phyloP scores from a whole-genome alignment of 1,284 basidiomycete species.

The Macrocystidia cucumis region DNA sequence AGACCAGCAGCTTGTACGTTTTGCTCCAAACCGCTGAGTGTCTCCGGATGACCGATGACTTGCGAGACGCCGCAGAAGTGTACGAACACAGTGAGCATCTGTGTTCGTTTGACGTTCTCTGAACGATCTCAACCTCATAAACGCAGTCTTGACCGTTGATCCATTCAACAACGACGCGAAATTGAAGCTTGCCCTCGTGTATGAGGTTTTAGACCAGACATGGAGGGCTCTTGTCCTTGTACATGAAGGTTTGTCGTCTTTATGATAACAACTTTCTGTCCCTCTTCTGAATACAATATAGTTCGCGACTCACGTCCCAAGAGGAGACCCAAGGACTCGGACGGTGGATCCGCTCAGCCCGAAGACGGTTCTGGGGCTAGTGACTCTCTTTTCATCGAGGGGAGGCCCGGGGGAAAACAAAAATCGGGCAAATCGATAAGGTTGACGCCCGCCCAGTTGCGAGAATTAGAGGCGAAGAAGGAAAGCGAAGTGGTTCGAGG shows the following conservation, averaged over 20 bases:
- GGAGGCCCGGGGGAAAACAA: no score
- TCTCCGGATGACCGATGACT: slow-evolving; percentile 64
- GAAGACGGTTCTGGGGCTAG: slow-evolving; percentile 17
- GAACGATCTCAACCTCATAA: not conserved
- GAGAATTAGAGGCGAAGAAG: slow-evolving; percentile 52
- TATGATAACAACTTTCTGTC: not conserved
- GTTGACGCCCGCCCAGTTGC: slow-evolving; percentile 45
- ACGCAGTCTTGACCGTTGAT: slow-evolving; percentile 64
- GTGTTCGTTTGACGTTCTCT: not conserved
- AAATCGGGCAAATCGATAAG: slow-evolving; percentile 32
- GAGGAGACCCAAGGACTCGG: slow-evolving; percentile 28
- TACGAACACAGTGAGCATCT: slow-evolving; percentile 75
- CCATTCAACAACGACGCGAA: slow-evolving; percentile 75
- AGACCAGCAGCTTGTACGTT: slow-evolving; percentile 66
- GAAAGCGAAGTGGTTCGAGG: slow-evolving; percentile 52
- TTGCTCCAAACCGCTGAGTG: slow-evolving; percentile 69
- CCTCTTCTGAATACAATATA: slow-evolving; percentile 15
- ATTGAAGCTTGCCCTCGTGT: slow-evolving; percentile 85
- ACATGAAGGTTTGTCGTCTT: slow-evolving; percentile 62
- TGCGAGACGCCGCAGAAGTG: slow-evolving; percentile 73
- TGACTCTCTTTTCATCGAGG: slow-evolving; percentile 55
- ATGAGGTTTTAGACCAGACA: slow-evolving; percentile 77
- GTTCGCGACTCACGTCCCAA: slow-evolving; percentile 68
- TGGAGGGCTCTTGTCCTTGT: slow-evolving; percentile 82
- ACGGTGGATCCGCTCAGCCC: slow-evolving; percentile 7